Conservation (phyloP, 1,284 basidiomycete genomes). For the Cutaneotrichosporon cutaneum region DNA sequence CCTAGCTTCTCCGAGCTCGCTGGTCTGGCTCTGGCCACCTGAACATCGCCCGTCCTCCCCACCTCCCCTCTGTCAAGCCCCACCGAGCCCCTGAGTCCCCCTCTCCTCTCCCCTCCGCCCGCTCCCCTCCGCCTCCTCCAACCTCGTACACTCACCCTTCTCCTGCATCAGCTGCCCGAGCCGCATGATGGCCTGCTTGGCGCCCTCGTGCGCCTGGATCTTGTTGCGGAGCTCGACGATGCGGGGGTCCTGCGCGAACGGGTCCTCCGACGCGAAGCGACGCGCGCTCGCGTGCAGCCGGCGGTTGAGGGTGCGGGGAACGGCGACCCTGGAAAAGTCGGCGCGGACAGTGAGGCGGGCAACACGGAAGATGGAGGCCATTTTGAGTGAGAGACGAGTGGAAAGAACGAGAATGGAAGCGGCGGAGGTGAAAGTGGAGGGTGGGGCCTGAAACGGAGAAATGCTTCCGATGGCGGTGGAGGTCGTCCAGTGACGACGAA, state of each 20-base stretch:
- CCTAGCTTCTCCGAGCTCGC: background rate
- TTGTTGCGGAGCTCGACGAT: slow-evolving; percentile 39
- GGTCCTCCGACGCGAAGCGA: slow-evolving; percentile 29
- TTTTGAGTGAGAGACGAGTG: slow-evolving; percentile 8
- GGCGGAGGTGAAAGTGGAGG: background rate
- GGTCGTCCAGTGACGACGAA: background rate
- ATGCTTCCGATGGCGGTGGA: slow-evolving; percentile 3
- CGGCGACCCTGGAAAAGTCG: slow-evolving; percentile 7
- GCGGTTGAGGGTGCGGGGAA: background rate
- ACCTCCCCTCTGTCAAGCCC: background rate
- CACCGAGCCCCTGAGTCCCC: background rate
- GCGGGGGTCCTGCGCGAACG: slow-evolving; percentile 29
- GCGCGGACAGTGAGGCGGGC: slow-evolving; percentile 5
- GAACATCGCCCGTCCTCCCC: background rate
- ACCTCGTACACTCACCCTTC: slow-evolving; percentile 35
- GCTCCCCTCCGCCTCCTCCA: no score
- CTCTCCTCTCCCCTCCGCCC: background rate
- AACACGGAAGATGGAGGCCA: slow-evolving; percentile 14
- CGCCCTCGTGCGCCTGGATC: slow-evolving; percentile 38
- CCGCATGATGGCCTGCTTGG: slow-evolving; percentile 36
- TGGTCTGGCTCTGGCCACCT: background rate
- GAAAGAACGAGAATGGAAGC: background rate
- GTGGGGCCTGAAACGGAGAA: background rate
- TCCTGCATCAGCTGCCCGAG: slow-evolving; percentile 39
- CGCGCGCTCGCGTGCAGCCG: slow-evolving; percentile 24